Conservation (phyloP, 1,284 basidiomycete species). For the Austroboletus sp. region DNA sequence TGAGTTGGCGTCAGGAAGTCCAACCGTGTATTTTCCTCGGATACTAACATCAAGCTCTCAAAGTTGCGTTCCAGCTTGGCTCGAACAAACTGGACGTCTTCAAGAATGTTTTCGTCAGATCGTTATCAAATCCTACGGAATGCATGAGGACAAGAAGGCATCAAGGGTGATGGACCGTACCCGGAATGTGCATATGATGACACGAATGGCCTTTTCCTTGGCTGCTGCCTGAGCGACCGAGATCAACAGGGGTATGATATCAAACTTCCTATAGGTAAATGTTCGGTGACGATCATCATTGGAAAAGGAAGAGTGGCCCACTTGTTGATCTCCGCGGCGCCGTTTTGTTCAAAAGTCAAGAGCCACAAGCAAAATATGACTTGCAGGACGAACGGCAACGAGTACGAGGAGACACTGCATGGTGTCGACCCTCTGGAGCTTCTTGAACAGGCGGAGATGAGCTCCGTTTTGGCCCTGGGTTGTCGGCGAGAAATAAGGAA, state of each 20-base stretch:
- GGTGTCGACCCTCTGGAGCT: slow-evolving; percentile 87
- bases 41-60: slow-evolving; percentile 78
- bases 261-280: slow-evolving; percentile 60
- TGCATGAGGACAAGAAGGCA: slow-evolving; percentile 2
- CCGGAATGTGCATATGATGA: slow-evolving; percentile 88
- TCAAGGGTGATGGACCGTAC: slow-evolving; percentile 36
- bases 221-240: slow-evolving; percentile 84
- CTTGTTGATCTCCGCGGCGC: slow-evolving; percentile 83
- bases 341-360: slow-evolving; percentile 80
- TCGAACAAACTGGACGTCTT: slow-evolving; percentile 82
- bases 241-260: slow-evolving; percentile 82
- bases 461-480: slow-evolving; percentile 64
- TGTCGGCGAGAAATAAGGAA: slow-evolving; percentile 40
- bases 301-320: slow-evolving; percentile 18
- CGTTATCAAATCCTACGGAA: slow-evolving; percentile 71
- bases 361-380: slow-evolving; percentile 91
- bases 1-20: slow-evolving; percentile 4
- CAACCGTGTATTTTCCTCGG: neutral
- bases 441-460: slow-evolving; percentile 85
- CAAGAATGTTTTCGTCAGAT: slow-evolving; percentile 90
- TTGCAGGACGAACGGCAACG: slow-evolving; percentile 39
- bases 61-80: slow-evolving; percentile 78
- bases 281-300: neutral
- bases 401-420: slow-evolving; percentile 90
- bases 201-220: slow-evolving; percentile 95